These are phyloP conservation scores for Xylogone sp. DNA, from an alignment of 2,329 filamentous ascomycete genomes.

Conservation along the genomic window DNA sequence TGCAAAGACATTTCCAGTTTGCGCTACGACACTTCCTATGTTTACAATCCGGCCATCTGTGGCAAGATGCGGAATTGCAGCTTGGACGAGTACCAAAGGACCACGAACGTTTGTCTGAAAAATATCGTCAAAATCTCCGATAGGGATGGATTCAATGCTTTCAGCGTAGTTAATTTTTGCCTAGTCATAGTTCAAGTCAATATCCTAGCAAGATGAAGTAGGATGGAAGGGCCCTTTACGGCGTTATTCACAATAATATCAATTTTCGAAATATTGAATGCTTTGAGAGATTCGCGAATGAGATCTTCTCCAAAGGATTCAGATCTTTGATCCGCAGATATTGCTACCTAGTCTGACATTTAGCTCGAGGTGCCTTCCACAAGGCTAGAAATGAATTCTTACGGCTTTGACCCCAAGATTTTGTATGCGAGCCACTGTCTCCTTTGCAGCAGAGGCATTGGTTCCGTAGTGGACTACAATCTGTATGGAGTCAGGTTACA, in stretches of 20 bases:
- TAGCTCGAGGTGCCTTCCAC: not conserved
- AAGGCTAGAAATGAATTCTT: not conserved
- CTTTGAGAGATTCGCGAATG: not conserved
- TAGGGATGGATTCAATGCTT: not conserved
- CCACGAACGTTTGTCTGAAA: constrained; percentile 45
- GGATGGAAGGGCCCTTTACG: not conserved
- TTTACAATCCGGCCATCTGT: constrained; percentile 51
- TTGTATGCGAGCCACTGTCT: not conserved
- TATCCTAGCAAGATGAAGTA: not conserved
- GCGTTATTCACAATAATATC: constrained; percentile 2
- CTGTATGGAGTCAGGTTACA: too few species aligned
- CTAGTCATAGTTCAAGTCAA: not conserved
- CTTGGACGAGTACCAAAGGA: constrained; percentile 48
- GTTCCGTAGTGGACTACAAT: constrained; percentile 1
- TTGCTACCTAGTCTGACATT: not conserved
- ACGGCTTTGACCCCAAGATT: not conserved
- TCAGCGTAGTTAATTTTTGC: not conserved
- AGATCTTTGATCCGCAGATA: not conserved
- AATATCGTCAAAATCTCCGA: not conserved
- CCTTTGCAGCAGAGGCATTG: not conserved
- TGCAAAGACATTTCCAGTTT: constrained; percentile 39
- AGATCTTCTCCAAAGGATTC: constrained; percentile 1
- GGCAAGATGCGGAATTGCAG: constrained; percentile 46
- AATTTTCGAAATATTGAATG: not conserved
- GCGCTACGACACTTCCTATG: constrained; percentile 49